phyloP scores from a whole-genome alignment of 176 grass and related monocot genomes.

The Coix lacrymajobi region DNA sequence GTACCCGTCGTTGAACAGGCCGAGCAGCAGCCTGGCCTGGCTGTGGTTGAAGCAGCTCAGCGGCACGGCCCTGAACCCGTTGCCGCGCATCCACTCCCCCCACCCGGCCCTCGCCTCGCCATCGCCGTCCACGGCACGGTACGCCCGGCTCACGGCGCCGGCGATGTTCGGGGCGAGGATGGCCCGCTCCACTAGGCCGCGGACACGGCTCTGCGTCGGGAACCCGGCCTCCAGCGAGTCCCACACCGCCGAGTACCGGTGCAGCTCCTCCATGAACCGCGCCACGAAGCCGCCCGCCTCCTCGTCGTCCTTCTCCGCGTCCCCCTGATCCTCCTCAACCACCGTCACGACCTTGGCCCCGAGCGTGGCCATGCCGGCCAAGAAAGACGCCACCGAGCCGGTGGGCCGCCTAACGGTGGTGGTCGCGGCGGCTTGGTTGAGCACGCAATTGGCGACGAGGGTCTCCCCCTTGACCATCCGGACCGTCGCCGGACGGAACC shows the following conservation, averaged over 20 bases:
- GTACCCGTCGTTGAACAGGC: slow-evolving; percentile 70
- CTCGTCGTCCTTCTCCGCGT: slow-evolving; percentile 21
- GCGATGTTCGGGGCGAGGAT: slow-evolving; percentile 62
- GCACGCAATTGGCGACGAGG: slow-evolving; percentile 54
- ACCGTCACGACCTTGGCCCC: slow-evolving; percentile 50
- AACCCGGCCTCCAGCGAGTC: slow-evolving; percentile 71
- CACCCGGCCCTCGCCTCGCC: slow-evolving; percentile 28
- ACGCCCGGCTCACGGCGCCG: slow-evolving; percentile 56
- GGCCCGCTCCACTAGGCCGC: slow-evolving; percentile 55
- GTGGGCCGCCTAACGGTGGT: slow-evolving; percentile 17
- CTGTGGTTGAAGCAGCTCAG: slow-evolving; percentile 79
- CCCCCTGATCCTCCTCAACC: slow-evolving; percentile 51
- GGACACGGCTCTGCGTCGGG: slow-evolving; percentile 55
- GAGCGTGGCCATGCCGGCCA: slow-evolving; percentile 43
- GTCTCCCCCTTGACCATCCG: slow-evolving; percentile 62
- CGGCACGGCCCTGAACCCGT: slow-evolving; percentile 34
- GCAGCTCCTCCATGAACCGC: slow-evolving; percentile 56
- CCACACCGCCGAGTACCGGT: slow-evolving; percentile 66
- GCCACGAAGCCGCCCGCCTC: slow-evolving; percentile 34
- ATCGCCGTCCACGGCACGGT: slow-evolving; percentile 14
- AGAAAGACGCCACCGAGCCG: slow-evolving; percentile 42
- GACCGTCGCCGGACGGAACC: slow-evolving; percentile 48
- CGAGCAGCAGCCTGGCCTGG: slow-evolving; percentile 65
- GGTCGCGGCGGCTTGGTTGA: slow-evolving; percentile 43
- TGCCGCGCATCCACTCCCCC: slow-evolving; percentile 59